Evolutionary conservation across 805 yeast species (phyloP), one percentile per base, ranked within the genome.

Genomic region (Candida coleopterorum): DNA sequence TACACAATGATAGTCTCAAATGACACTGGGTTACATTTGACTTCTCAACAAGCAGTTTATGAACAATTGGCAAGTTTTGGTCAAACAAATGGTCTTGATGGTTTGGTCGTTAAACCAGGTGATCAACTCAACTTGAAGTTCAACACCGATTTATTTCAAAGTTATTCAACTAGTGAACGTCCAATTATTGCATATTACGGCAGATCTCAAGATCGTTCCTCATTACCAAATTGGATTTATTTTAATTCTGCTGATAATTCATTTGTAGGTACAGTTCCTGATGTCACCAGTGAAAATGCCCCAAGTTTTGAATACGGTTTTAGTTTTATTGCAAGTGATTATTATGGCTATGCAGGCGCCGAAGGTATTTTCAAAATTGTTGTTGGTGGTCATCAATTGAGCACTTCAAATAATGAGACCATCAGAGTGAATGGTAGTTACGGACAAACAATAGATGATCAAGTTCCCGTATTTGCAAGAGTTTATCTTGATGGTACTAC

Each of bases 181-280:
- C 52, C 66, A 2, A 75, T 83, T 22, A 68, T 73, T 12, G 79
- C 81, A 7, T 86, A 83, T 61, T 84, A 85, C 52, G 96, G 96
- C 15, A 74, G 83, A 44, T 77, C 89, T n/a, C 61, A 70, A 10
- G 87, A 85, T 56, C 76, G 89, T 53, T 75, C 95, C 1, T 90
- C 98, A 3, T 68, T 93, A 38, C 98, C 98, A 25, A 81, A 77
- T 52, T 93, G 98, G 97, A 65, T 87, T 35, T 59, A 62, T 37
- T 93, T 90, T 53, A 80, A 87, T 51, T 50, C 72, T 4, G 64
- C 65, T 37, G 66, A 69, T 25, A 63, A 86, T 45, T 73, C 84
- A 15, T 90, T 88, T 58, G 69, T 77, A 29, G 98, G 98, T 22
- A 80, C 81, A 1, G 90, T 96, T 1, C 98, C 98, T 9, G 68